Evolutionary conservation across 306 rosid species (phyloP).

Genomic region (Astragalus glycyphyllos): DNA sequence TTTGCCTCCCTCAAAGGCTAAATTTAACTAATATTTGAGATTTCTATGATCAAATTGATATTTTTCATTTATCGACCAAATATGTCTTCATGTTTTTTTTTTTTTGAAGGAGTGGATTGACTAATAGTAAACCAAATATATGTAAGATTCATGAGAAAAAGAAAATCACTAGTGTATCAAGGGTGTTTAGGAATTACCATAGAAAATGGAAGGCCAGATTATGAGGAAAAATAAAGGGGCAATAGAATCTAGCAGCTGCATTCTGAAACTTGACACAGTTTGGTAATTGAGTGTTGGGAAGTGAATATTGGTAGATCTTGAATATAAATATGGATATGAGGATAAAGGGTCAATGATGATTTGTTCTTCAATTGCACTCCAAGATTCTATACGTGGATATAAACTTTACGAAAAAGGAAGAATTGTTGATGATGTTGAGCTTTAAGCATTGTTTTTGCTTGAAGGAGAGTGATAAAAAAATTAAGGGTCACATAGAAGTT

Average conservation of each 20-base stretch:
- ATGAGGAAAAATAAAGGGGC: slow-evolving; percentile 48
- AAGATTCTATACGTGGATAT: slow-evolving; percentile 56
- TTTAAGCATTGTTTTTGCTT: slow-evolving; percentile 46
- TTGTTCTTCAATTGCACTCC: slow-evolving; percentile 63
- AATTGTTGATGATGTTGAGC: slow-evolving; percentile 23
- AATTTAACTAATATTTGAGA: neutral
- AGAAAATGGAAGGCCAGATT: slow-evolving; percentile 40
- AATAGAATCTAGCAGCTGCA: slow-evolving; percentile 48
- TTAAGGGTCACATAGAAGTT: slow-evolving; percentile 19
- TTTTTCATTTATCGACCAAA: neutral
- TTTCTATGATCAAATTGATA: no score
- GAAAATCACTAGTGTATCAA: neutral
- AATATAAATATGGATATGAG: slow-evolving; percentile 6
- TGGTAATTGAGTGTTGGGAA: slow-evolving; percentile 23
- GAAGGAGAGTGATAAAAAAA: slow-evolving; percentile 35
- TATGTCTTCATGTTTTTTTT: no score
- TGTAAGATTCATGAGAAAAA: neutral
- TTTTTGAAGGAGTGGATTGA: no score
- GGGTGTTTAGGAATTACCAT: slow-evolving; percentile 48
- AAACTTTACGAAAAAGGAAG: slow-evolving; percentile 56
- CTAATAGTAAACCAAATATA: neutral
- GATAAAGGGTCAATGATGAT: slow-evolving; percentile 11
- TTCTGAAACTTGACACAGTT: slow-evolving; percentile 42
- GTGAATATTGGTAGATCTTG: slow-evolving; percentile 27
- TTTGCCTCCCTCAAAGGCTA: neutral